Conservation (phyloP, 1,284 basidiomycete species). For the Rugosomyces carneus region DNA sequence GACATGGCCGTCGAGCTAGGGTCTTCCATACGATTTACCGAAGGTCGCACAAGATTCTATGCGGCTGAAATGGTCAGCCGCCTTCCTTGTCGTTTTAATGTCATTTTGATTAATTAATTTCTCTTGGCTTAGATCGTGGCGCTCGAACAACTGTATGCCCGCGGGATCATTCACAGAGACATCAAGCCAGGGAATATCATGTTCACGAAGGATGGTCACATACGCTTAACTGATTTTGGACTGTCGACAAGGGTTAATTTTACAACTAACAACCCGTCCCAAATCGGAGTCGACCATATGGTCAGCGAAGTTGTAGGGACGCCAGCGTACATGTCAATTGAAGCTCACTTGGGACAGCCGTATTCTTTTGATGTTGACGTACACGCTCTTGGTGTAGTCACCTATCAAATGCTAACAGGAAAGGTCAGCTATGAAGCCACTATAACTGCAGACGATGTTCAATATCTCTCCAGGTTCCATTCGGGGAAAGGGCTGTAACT, state of each 20-base stretch:
- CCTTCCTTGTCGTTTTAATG: neutral
- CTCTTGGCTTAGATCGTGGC: constrained; percentile 16
- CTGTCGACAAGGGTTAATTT: constrained; percentile 15
- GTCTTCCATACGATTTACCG: constrained; percentile 13
- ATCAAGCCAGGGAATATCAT: constrained; percentile 23
- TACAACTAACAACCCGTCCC: constrained; percentile 3
- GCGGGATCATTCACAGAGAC: constrained; percentile 21
- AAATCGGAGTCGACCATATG: neutral
- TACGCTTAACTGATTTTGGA: constrained; percentile 21
- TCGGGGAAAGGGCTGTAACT: constrained; percentile 7
- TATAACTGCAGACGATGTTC: too few species aligned
- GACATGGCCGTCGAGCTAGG: constrained; percentile 19
- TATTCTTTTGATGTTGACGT: constrained; percentile 20
- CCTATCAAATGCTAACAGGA: constrained; percentile 20
- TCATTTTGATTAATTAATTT: too few species aligned
- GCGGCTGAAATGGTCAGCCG: constrained; percentile 20
- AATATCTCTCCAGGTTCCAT: constrained; percentile 15
- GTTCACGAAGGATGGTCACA: constrained; percentile 18
- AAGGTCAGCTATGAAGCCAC: constrained; percentile 11
- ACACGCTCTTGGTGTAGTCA: constrained; percentile 17
- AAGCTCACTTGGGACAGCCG: constrained; percentile 14
- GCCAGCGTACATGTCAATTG: constrained; percentile 18
- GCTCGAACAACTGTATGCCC: constrained; percentile 18
- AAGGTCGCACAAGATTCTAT: constrained; percentile 16
- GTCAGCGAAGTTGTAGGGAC: constrained; percentile 18